A percentile compares a stretch with the other conserved stretches of the same genome.
These are phyloP conservation scores for Ampelomyces quisqualis DNA, from an alignment of 2,329 filamentous ascomycete species.

Conservation along the genomic window DNA sequence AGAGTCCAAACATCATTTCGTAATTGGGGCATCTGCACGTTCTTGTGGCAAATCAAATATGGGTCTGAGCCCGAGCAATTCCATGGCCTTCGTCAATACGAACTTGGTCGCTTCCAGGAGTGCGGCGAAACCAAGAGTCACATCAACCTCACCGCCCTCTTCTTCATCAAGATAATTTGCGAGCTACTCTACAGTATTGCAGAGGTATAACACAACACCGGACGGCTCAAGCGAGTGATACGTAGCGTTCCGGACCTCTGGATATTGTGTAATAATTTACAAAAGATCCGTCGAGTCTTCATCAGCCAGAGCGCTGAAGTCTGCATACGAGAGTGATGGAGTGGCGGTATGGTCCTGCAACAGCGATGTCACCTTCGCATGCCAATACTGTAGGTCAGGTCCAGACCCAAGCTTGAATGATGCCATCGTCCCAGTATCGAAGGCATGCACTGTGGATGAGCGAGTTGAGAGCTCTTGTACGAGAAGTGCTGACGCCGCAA, in stretches of 20 bases:
- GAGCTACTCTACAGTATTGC: slow-evolving; percentile 29
- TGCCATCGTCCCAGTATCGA: slow-evolving; percentile 26
- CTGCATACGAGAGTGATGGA: slow-evolving; percentile 20
- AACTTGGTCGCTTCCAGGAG: slow-evolving; percentile 32
- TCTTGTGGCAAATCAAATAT: slow-evolving; percentile 12
- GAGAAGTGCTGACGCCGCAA: slow-evolving; percentile 29
- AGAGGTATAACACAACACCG: slow-evolving; percentile 31
- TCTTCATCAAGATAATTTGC: slow-evolving; percentile 24
- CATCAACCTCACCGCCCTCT: slow-evolving; percentile 4
- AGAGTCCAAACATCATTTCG: not conserved
- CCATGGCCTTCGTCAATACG: slow-evolving; percentile 36
- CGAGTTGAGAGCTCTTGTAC: slow-evolving; percentile 33
- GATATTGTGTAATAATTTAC: slow-evolving; percentile 33
- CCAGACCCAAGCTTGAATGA: slow-evolving; percentile 35
- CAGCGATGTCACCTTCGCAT: slow-evolving; percentile 22
- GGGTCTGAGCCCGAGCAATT: slow-evolving; percentile 28
- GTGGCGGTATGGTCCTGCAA: slow-evolving; percentile 13
- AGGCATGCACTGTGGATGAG: slow-evolving; percentile 23
- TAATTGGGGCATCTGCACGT: slow-evolving; percentile 31
- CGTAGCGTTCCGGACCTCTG: slow-evolving; percentile 28
- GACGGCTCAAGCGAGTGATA: slow-evolving; percentile 33
- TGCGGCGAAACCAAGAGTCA: slow-evolving; percentile 21
- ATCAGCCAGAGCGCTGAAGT: slow-evolving; percentile 24
- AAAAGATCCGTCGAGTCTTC: slow-evolving; percentile 31
- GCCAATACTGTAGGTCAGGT: slow-evolving; percentile 35